Evolutionary conservation across 129 eudicot species (phyloP), one percentile per base, ranked within the genome.

Genomic region (Artemisia tridentata): DNA sequence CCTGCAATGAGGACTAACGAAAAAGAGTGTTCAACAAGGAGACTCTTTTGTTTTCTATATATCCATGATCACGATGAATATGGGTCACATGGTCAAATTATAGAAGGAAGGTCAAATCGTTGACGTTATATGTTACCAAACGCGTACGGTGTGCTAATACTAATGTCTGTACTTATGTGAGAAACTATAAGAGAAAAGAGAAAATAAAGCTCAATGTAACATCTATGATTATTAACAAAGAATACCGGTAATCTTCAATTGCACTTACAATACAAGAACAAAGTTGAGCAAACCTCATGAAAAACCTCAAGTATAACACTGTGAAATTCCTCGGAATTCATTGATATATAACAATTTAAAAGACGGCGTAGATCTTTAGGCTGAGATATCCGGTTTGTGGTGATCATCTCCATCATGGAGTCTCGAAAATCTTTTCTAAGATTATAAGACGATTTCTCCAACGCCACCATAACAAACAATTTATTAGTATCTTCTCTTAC

Each of bases 301-400:
- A 92, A 92, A 25, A 85, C 90, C 85, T 92, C 98, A 21, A 92
- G 92, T 81, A 92, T 87, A 82, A 85, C 72, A 60, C 86, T 80
- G 18, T 78, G 66, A 65, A 79, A 81, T 75, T 87, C 95, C 62
- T 83, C 88, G 3, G 96, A 85, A 81, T 92, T 92, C 96, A 89
- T 87, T 1, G 86, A 81, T 50, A 92, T 58, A 66, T 89, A 92
- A 71, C 84, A 92, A 65, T 89, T 84, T 59, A 92, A 80, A 43
- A 92, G 81, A 45, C 85, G 46, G 0, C 95, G 81, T 19, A 92
- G 70, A 81, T 89, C 98, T 84, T 84, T 89, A 0, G 95, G 65
- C 47, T 87, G 72, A 0, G 74, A 46, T 65, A 92, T 85, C 78
- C 79, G 53, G 45, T 89, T 89, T 1, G 88, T 57, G 6, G 69